These are phyloP conservation scores for Simmondsia chinensis DNA, from an alignment of 148 eudicot genomes.

Conservation along the genomic window DNA sequence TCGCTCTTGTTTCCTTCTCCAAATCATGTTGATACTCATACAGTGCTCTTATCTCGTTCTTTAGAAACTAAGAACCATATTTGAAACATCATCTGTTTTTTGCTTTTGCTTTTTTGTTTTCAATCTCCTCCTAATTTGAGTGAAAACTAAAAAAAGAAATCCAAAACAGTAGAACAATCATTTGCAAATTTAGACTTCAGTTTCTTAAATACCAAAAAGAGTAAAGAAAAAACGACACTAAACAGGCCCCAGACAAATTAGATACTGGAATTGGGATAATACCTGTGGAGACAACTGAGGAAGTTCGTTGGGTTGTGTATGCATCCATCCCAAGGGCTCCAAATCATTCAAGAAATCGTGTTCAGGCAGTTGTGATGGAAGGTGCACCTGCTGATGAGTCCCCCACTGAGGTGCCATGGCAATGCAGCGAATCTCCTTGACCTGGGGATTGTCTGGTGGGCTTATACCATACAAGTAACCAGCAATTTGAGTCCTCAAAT, in stretches of 20 bases:
- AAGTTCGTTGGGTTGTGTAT: conserved; percentile 96
- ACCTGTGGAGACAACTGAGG: conserved; percentile 99
- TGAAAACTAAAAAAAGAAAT: no score
- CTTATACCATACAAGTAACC: conserved; percentile 95
- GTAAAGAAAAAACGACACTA: not conserved
- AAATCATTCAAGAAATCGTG: conserved; percentile 89
- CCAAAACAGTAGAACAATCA: no score
- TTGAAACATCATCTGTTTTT: no score
- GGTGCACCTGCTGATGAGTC: conserved; percentile 92
- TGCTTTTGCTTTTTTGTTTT: no score
- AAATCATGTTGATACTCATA: no score
- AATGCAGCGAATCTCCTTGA: conserved; percentile 93
- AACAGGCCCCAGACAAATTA: not conserved
- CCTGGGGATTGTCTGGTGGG: conserved; percentile 99
- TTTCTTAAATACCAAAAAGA: not conserved
- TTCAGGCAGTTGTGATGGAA: conserved; percentile 86
- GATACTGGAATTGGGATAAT: not conserved
- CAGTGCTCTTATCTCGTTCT: no score
- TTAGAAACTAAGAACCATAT: no score
- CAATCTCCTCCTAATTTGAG: no score
- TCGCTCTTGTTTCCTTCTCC: no score
- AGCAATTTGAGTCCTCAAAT: conserved; percentile 89
- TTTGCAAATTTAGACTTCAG: no score
- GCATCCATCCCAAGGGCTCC: conserved; percentile 99
- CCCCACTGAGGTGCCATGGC: conserved; percentile 99